phyloP scores from a whole-genome alignment of 257 asterid species.

The Sherardia arvensis region DNA sequence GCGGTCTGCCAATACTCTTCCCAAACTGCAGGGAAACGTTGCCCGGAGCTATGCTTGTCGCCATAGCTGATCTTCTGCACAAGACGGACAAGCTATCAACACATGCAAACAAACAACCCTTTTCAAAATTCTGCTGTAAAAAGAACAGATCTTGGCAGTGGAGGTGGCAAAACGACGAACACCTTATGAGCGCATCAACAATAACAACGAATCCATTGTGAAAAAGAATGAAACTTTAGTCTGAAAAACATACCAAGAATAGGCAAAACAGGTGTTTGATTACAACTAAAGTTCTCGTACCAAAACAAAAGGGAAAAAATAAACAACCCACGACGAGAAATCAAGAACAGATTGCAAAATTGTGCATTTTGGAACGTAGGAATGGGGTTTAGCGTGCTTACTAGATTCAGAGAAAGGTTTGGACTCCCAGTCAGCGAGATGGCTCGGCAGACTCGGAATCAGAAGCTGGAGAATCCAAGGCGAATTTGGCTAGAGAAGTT shows the following conservation, averaged over 20 bases:
- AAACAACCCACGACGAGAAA: not conserved
- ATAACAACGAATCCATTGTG: not conserved
- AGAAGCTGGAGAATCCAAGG: not conserved
- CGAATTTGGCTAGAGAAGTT: not conserved
- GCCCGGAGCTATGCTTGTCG: constrained; percentile 54
- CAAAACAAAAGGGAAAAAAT: not conserved
- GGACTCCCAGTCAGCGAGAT: not conserved
- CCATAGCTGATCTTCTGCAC: constrained; percentile 44
- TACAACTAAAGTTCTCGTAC: not conserved
- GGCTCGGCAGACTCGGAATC: not conserved
- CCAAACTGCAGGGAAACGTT: constrained; percentile 41
- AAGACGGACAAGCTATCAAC: not conserved
- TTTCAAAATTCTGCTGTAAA: not conserved
- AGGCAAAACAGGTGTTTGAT: not conserved
- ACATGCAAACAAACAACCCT: not conserved
- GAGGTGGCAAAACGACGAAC: not conserved
- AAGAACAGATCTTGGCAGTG: constrained; percentile 7
- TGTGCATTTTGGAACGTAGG: not conserved
- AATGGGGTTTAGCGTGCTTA: not conserved
- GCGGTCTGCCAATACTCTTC: constrained; percentile 28
- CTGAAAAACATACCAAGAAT: not conserved
- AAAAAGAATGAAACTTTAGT: no score
- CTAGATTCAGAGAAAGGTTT: not conserved
- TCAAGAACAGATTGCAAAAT: not conserved
- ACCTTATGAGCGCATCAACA: not conserved